A percentile compares a stretch with the other conserved stretches of the same genome.
These are phyloP conservation scores for Populus davidiana DNA, from an alignment of 345 rosid genomes.

Conservation along the genomic window DNA sequence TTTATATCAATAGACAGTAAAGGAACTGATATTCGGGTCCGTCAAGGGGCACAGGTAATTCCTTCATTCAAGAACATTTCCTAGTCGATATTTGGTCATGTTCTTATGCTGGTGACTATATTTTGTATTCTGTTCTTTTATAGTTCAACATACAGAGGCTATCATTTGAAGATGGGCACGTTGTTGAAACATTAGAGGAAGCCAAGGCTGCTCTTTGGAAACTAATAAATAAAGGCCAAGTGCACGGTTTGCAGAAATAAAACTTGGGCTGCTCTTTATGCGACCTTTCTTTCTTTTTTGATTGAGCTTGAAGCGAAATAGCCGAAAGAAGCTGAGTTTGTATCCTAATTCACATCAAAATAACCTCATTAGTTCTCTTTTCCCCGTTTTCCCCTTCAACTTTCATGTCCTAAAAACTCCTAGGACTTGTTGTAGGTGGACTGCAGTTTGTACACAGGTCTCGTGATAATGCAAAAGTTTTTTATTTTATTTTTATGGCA, in stretches of 20 bases:
- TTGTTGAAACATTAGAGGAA: slow-evolving; percentile 77
- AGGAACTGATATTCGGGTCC: slow-evolving; percentile 85
- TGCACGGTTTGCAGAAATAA: slow-evolving; percentile 45
- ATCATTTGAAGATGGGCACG: slow-evolving; percentile 68
- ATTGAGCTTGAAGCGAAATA: not conserved
- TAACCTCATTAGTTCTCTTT: not conserved
- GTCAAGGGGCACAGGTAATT: slow-evolving; percentile 93
- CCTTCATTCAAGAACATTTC: not conserved
- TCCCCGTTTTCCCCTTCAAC: not conserved
- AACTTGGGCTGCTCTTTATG: not conserved
- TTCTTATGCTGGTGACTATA: not conserved
- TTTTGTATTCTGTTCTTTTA: not conserved
- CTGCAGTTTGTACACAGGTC: not conserved
- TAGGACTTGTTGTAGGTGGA: not conserved
- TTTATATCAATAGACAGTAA: slow-evolving; percentile 92
- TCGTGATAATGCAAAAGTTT: not conserved
- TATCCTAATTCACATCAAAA: not conserved
- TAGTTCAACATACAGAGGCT: slow-evolving; percentile 89
- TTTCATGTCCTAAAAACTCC: not conserved
- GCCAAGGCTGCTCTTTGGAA: slow-evolving; percentile 84
- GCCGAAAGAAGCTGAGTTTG: not conserved
- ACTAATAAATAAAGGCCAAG: slow-evolving; percentile 58
- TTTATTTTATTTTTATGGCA: not conserved
- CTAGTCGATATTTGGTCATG: not conserved
- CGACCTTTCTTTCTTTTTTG: not conserved